Conservation (phyloP, 345 rosid species). For the Eucalyptus grandis region DNA sequence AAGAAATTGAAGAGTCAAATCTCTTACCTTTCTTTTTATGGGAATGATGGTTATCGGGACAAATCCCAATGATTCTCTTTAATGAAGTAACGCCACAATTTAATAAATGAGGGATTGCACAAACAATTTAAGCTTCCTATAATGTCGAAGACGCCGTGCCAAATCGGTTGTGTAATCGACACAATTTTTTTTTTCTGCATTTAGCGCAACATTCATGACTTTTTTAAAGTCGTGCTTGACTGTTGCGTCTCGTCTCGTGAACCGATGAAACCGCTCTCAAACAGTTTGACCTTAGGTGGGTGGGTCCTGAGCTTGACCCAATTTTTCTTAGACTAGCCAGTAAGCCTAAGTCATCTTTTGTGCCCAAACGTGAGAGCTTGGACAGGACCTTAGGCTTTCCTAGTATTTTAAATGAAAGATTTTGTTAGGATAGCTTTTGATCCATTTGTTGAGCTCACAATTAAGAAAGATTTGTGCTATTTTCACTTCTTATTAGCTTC, state of each 20-base stretch:
- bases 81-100: no score
- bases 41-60: rapidly evolving
- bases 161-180: background rate
- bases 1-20: rapidly evolving
- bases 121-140: background rate
- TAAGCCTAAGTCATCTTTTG: background rate
- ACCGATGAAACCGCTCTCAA: background rate
- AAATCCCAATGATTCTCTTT: rapidly evolving
- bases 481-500: no score
- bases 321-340: background rate
- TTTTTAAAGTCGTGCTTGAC: background rate
- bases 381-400: background rate
- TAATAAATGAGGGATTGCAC: background rate
- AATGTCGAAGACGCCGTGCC: background rate
- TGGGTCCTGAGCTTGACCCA: background rate
- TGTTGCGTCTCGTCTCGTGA: background rate
- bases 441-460: background rate
- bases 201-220: background rate
- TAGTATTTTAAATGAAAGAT: background rate
- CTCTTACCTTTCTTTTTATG: rapidly evolving
- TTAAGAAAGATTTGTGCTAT: background rate
- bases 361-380: background rate
- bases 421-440: background rate
- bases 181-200: background rate
- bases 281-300: background rate